A percentile compares a stretch with the other conserved stretches of the same genome.
Conservation (phyloP, 2,329 filamentous ascomycete species). For the Ceratocystiopsis sp. region DNA sequence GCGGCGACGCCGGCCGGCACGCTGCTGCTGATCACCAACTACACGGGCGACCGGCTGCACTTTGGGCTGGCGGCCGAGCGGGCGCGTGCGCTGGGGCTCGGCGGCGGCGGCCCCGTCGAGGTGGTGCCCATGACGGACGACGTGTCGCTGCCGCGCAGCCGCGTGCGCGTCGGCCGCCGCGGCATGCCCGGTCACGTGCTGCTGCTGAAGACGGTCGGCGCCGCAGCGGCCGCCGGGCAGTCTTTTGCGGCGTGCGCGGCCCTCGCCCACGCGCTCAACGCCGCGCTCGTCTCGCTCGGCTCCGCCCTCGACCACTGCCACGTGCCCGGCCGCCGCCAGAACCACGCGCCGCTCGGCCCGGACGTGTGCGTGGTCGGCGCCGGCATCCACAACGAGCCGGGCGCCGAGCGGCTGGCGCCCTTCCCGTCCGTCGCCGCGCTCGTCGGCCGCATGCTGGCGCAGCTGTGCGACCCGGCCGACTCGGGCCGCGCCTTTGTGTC, state of each 20-base stretch:
- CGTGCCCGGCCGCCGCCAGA: conserved; percentile 33
- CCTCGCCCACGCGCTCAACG: conserved; percentile 31
- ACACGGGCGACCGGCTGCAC: conserved; percentile 46
- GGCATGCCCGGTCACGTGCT: conserved; percentile 44
- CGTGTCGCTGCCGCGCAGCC: conserved; percentile 42
- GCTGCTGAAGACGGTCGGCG: conserved; percentile 40
- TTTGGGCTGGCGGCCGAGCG: conserved; percentile 43
- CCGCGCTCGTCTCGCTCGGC: conserved; percentile 37
- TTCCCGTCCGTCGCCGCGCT: conserved; percentile 30
- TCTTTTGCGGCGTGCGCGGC: conserved; percentile 32
- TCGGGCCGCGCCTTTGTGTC: conserved; percentile 31
- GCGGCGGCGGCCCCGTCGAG: conserved; percentile 25
- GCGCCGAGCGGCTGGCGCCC: conserved; percentile 37
- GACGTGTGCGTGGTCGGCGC: conserved; percentile 47
- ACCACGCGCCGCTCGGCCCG: conserved; percentile 24
- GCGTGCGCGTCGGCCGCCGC: conserved; percentile 40
- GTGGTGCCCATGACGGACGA: conserved; percentile 49
- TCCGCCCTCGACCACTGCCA: conserved; percentile 45
- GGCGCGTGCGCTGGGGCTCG: conserved; percentile 35
- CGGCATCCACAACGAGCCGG: conserved; percentile 51
- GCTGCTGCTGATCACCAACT: conserved; percentile 46
- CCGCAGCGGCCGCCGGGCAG: conserved; percentile 28
- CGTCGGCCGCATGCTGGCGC: conserved; percentile 38
- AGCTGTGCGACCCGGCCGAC: conserved; percentile 41
- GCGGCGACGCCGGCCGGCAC: conserved; percentile 37